Conservation (phyloP, 2,329 filamentous ascomycete species). For the Botrytis cinerea region DNA sequence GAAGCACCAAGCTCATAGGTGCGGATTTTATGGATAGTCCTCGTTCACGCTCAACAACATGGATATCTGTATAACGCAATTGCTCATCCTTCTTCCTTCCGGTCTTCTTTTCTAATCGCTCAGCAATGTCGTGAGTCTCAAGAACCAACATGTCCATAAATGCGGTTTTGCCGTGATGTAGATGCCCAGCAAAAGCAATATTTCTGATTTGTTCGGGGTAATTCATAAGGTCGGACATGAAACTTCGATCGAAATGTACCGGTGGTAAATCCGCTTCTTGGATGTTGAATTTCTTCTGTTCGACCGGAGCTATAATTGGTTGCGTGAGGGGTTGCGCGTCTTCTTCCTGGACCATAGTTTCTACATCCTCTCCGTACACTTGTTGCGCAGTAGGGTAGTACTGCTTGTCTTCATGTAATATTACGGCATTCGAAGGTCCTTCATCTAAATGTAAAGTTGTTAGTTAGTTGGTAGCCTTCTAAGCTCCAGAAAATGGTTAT, state of each 20-base stretch:
- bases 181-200: constrained; percentile 84
- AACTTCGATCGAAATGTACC: constrained; percentile 83
- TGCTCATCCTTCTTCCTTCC: constrained; percentile 86
- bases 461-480: neutral
- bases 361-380: constrained; percentile 90
- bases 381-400: constrained; percentile 99
- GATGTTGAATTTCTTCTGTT: constrained; percentile 94
- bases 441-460: constrained; percentile 54
- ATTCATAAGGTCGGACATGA: constrained; percentile 95
- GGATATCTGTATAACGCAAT: constrained; percentile 90
- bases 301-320: constrained; percentile 89
- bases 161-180: constrained; percentile 97
- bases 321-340: constrained; percentile 90
- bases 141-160: constrained; percentile 98
- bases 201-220: constrained; percentile 94
- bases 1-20: constrained; percentile 91
- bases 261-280: constrained; percentile 88
- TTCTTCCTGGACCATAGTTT: constrained; percentile 94
- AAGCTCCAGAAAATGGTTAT: neutral
- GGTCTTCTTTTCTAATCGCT: constrained; percentile 75
- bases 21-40: constrained; percentile 90
- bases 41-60: constrained; percentile 83
- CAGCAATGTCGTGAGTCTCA: constrained; percentile 86
- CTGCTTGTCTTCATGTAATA: constrained; percentile 98
- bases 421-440: constrained; percentile 92